Percentiles rank a stretch among this genome's conserved stretches.
Evolutionary conservation across 768 basidiomycete species (phyloP).

Genomic region (Kwoniella sp.): DNA sequence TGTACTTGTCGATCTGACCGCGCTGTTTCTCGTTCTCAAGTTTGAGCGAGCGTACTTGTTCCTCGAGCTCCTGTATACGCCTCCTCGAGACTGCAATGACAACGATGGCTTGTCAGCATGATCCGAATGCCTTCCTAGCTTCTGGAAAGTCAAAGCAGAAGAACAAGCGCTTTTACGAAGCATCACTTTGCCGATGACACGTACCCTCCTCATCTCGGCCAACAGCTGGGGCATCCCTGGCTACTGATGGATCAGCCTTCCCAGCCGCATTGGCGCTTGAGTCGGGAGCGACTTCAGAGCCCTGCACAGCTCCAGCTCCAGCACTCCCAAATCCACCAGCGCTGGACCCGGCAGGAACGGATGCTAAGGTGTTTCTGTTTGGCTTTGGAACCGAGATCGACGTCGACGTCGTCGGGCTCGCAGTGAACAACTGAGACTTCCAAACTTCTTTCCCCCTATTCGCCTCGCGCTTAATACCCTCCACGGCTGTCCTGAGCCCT

Average conservation of each 20-base stretch:
- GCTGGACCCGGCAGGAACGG: background rate
- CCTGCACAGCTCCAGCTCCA: too few species aligned
- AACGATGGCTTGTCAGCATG: too few species aligned
- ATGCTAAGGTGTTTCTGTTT: background rate
- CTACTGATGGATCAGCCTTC: too few species aligned
- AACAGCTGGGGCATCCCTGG: background rate
- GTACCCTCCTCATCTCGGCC: background rate
- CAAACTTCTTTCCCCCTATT: constrained; percentile 18
- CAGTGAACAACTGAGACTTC: constrained; percentile 18
- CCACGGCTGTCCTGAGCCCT: constrained; percentile 43
- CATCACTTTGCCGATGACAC: too few species aligned
- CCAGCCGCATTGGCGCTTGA: too few species aligned
- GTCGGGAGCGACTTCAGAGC: too few species aligned
- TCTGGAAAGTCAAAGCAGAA: too few species aligned
- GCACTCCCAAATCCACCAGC: background rate
- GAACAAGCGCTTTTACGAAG: too few species aligned
- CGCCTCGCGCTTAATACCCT: constrained; percentile 47
- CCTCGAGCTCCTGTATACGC: constrained; percentile 45
- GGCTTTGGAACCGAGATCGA: background rate
- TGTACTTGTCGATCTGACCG: constrained; percentile 38
- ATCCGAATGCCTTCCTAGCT: too few species aligned
- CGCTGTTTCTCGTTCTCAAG: constrained; percentile 48
- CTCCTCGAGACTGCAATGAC: constrained; percentile 15
- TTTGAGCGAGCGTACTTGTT: constrained; percentile 38
- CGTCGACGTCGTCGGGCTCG: background rate